Evolutionary conservation across 129 eudicot genomes (phyloP).

Genomic region (Kitagawia praeruptora): DNA sequence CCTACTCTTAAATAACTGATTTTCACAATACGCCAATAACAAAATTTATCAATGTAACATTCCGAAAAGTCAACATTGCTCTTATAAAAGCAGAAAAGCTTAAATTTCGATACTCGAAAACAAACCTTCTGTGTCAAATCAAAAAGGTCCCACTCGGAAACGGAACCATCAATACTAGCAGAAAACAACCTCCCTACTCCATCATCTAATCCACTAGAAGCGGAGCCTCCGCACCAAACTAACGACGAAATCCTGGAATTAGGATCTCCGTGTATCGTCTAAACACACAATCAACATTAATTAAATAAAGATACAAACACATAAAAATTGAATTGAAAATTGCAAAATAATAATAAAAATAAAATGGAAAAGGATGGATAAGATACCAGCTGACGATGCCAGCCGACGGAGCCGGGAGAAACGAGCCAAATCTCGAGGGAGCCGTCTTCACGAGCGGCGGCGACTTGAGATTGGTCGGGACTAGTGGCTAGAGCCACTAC

Average conservation of each 20-base stretch:
- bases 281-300: not conserved
- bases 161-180: conserved; percentile 73
- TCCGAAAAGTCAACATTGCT: not conserved
- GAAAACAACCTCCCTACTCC: conserved; percentile 59
- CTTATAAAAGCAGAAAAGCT: not conserved
- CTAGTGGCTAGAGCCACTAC: conserved; percentile 85
- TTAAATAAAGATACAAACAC: not conserved
- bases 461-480: conserved; percentile 73
- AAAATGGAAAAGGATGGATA: too few relatives aligned
- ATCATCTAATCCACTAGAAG: not conserved
- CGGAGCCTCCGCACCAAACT: conserved; percentile 44
- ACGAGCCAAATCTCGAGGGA: conserved; percentile 95
- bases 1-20: not conserved
- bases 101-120: not conserved
- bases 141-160: conserved; percentile 83
- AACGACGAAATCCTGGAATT: conserved; percentile 57
- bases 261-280: conserved; percentile 75
- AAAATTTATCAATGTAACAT: not conserved
- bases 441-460: conserved; percentile 87
- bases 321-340: not conserved
- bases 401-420: conserved; percentile 88
- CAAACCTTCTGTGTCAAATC: conserved; percentile 54
- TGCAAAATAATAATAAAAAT: not conserved
- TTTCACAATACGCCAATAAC: not conserved
- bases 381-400: conserved; percentile 86